These are phyloP conservation scores for Linderniella brevidens DNA, from an alignment of 257 asterid genomes.

Conservation along the genomic window DNA sequence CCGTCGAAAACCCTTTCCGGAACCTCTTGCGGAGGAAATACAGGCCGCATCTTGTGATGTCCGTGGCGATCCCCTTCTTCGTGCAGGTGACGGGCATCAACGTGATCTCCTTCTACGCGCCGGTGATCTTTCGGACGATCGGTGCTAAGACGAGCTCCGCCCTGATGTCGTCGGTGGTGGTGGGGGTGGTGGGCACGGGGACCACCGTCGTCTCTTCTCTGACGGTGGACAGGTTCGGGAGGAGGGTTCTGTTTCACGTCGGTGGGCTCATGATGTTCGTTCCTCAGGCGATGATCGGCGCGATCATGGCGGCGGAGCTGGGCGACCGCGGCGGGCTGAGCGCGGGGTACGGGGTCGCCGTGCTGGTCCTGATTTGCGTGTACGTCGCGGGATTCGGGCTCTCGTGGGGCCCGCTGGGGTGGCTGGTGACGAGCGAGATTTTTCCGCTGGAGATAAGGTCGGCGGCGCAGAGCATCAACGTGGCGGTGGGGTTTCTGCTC, in stretches of 20 bases:
- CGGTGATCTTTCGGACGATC: slow-evolving; percentile 18
- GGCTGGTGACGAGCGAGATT: slow-evolving; percentile 20
- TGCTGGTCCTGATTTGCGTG: slow-evolving; percentile 13
- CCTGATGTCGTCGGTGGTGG: slow-evolving; percentile 9
- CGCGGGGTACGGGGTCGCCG: neutral
- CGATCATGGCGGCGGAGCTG: slow-evolving; percentile 12
- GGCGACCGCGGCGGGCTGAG: slow-evolving; percentile 15
- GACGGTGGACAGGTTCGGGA: slow-evolving; percentile 10
- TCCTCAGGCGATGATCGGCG: slow-evolving; percentile 12
- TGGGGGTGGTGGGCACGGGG: neutral
- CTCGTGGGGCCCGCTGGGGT: slow-evolving; percentile 28
- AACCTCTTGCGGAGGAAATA: slow-evolving; percentile 11
- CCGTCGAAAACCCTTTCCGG: slow-evolving; percentile 10
- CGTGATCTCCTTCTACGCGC: slow-evolving; percentile 20
- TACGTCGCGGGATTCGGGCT: slow-evolving; percentile 15
- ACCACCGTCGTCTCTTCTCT: slow-evolving; percentile 5
- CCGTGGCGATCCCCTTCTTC: slow-evolving; percentile 18
- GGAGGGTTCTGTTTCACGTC: slow-evolving; percentile 8
- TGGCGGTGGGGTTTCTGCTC: slow-evolving; percentile 12
- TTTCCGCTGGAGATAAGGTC: slow-evolving; percentile 21
- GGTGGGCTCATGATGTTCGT: slow-evolving; percentile 16
- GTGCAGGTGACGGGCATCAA: slow-evolving; percentile 21
- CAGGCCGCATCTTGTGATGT: slow-evolving; percentile 20
- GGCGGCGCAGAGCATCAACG: slow-evolving; percentile 20
- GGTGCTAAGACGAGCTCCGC: slow-evolving; percentile 14